Percentiles rank a stretch among this genome's conserved stretches.
Evolutionary conservation across 164 flowering plant species (phyloP).

Genomic region (Stephania cephalantha): DNA sequence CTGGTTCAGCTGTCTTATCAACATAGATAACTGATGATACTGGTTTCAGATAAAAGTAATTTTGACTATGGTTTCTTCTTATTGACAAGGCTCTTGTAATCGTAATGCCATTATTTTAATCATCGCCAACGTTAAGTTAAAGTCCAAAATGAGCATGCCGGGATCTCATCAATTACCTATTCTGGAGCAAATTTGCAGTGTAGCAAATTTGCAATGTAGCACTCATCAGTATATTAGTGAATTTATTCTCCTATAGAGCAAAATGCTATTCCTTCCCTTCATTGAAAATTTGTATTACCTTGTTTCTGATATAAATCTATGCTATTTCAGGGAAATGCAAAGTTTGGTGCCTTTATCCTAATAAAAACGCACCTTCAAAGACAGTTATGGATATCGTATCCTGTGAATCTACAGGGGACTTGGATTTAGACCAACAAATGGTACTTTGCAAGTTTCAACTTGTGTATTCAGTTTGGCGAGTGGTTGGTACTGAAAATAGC

Average conservation of each 20-base stretch:
- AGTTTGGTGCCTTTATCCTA: slow-evolving; percentile 95
- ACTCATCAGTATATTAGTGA: background rate
- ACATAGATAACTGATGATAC: background rate
- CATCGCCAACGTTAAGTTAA: background rate
- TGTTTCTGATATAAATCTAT: slow-evolving; percentile 6
- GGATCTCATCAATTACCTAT: background rate
- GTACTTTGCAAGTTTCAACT: slow-evolving; percentile 21
- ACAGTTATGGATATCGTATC: slow-evolving; percentile 55
- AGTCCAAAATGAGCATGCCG: background rate
- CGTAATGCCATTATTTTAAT: background rate
- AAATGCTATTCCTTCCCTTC: background rate
- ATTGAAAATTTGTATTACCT: background rate
- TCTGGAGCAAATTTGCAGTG: background rate
- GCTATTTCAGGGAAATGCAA: slow-evolving; percentile 53
- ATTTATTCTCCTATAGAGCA: background rate
- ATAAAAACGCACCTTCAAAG: slow-evolving; percentile 43
- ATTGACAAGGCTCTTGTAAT: background rate
- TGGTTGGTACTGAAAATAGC: background rate
- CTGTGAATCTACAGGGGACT: slow-evolving; percentile 17
- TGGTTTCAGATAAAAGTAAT: background rate
- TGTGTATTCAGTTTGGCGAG: background rate
- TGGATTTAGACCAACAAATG: slow-evolving; percentile 20
- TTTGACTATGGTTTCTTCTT: background rate
- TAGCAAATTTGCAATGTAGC: too few relatives aligned
- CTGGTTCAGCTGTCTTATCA: background rate